Evolutionary conservation across 208 protist species (phyloP).

Genomic region (Leishmania arabica): DNA sequence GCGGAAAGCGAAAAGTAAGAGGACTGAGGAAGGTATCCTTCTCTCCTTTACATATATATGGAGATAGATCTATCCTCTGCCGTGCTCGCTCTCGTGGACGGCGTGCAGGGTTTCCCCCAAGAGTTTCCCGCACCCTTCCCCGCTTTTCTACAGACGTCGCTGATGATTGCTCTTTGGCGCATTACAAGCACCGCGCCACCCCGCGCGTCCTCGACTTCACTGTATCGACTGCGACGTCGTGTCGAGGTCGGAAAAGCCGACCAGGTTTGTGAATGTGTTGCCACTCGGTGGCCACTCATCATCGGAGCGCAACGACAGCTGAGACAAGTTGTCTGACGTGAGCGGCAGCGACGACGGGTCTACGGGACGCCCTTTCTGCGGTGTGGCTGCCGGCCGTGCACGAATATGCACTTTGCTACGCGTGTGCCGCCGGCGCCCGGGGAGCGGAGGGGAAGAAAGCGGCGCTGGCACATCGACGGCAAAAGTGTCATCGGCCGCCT

Average conservation of each 20-base stretch:
- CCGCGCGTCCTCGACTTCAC: background rate
- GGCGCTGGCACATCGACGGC: conserved; percentile 10
- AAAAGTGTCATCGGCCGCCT: background rate
- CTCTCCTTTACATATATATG: too few relatives aligned
- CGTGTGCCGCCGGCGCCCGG: background rate
- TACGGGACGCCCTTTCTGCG: conserved; percentile 8
- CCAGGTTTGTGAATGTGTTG: conserved; percentile 75
- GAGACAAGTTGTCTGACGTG: conserved; percentile 15
- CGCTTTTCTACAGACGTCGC: background rate
- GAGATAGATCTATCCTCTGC: too few relatives aligned
- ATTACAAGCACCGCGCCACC: background rate
- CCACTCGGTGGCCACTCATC: conserved; percentile 32
- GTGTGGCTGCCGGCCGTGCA: background rate
- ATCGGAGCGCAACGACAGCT: conserved; percentile 12
- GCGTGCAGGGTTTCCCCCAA: background rate
- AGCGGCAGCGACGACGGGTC: conserved; percentile 31
- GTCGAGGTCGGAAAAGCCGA: conserved; percentile 69
- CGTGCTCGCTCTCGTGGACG: background rate
- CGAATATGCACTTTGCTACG: background rate
- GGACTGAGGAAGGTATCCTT: background rate
- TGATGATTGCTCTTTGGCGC: background rate
- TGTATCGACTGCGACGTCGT: conserved; percentile 37
- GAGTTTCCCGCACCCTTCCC: background rate
- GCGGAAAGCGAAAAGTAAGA: background rate
- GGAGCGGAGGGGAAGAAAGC: conserved; percentile 10